Evolutionary conservation across 2,329 filamentous ascomycete species (phyloP).

Genomic region (Herpotrichia juniperi): DNA sequence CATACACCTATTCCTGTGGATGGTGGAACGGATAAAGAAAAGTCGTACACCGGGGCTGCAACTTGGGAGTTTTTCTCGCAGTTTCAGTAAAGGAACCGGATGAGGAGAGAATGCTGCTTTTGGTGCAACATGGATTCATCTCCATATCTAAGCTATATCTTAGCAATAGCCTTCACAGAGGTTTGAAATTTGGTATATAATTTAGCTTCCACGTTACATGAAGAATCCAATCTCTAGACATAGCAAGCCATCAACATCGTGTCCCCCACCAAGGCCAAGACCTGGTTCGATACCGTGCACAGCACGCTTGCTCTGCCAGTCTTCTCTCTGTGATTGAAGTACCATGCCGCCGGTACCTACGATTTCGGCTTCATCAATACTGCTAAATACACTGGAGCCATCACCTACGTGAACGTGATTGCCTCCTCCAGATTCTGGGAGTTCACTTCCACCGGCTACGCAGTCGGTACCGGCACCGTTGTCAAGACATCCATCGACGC

Average conservation of each 20-base stretch:
- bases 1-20: constrained; percentile 29
- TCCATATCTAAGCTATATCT: too few species aligned
- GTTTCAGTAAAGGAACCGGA: constrained; percentile 1
- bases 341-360: constrained; percentile 56
- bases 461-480: constrained; percentile 53
- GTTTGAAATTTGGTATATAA: too few species aligned
- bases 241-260: constrained; percentile 67
- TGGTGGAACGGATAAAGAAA: constrained; percentile 14
- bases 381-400: constrained; percentile 62
- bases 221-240: too few species aligned
- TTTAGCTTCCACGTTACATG: too few species aligned
- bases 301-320: constrained; percentile 57
- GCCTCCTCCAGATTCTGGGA: constrained; percentile 68
- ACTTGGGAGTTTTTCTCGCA: constrained; percentile 39
- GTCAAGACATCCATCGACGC: constrained; percentile 53
- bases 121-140: too few species aligned
- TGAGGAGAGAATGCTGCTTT: background rate
- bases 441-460: constrained; percentile 63
- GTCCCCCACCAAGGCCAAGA: constrained; percentile 55
- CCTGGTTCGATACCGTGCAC: constrained; percentile 67
- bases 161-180: too few species aligned
- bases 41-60: constrained; percentile 18
- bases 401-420: constrained; percentile 64
- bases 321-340: constrained; percentile 65
- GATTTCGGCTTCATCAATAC: constrained; percentile 66